Evolutionary conservation across 2,329 filamentous ascomycete genomes (phyloP).

Genomic region (Uncinocarpus reesii): DNA sequence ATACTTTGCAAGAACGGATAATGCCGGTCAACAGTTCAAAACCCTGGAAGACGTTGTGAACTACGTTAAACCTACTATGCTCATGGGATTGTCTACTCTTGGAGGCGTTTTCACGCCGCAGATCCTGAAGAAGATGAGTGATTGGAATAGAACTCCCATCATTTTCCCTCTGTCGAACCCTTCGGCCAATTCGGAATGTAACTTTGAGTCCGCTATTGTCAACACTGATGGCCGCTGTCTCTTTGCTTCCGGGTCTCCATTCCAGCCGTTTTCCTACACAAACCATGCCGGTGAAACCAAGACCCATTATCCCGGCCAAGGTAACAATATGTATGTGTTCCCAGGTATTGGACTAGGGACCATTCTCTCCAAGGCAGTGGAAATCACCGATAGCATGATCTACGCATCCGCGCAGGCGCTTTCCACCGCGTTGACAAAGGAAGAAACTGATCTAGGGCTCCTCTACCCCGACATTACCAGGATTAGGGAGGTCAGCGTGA

Average conservation of each 20-base stretch:
- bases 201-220: conserved; percentile 82
- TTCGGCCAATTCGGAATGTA: conserved; percentile 92
- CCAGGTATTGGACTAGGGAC: conserved; percentile 88
- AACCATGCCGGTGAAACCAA: conserved; percentile 47
- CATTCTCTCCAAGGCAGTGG: conserved; percentile 78
- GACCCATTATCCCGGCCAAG: conserved; percentile 69
- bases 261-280: conserved; percentile 61
- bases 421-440: conserved; percentile 62
- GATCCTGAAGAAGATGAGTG: conserved; percentile 56
- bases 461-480: conserved; percentile 87
- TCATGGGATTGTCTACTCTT: conserved; percentile 89
- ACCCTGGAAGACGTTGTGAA: conserved; percentile 84
- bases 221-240: conserved; percentile 85
- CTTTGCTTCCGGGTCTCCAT: conserved; percentile 92
- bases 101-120: conserved; percentile 88
- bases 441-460: conserved; percentile 72
- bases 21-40: conserved; percentile 56
- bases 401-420: conserved; percentile 83
- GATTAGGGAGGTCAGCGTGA: conserved; percentile 77
- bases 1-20: conserved; percentile 57
- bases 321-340: conserved; percentile 84
- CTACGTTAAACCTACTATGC: conserved; percentile 85
- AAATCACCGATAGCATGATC: conserved; percentile 90
- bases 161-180: conserved; percentile 97
- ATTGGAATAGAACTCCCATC: conserved; percentile 66